Evolutionary conservation across 768 basidiomycete genomes (phyloP), one percentile per base, ranked within the genome.

Genomic region (Megacollybia marginata): DNA sequence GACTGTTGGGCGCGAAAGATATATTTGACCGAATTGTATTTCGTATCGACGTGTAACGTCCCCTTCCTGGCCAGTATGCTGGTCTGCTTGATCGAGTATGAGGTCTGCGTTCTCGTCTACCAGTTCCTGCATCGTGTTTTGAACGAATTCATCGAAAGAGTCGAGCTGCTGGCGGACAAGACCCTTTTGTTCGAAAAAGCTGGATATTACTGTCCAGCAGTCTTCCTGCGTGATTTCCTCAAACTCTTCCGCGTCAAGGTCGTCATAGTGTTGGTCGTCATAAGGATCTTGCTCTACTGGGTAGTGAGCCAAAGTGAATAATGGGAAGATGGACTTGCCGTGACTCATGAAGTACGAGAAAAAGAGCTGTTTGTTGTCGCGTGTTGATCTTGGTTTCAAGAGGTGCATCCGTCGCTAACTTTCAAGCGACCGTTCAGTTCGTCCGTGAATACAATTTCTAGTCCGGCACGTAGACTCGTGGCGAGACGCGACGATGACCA

Each of bases 81-180:
- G 96, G 65, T 91, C 87, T 47, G 88, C 88, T 68, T 98, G 96
- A 69, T 98, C 95, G 44, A 99, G 74, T 55, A 95, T 93, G 61
- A 99, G 81, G 59, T 92, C 91, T n/a, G 85, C 71, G 55, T 91
- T 91, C 70, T 99, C 96, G 64, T 97, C 96, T 18, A 99, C 94
- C 20, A 99, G 77, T 65, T 98, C 96, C 68, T 98, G 95, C 93
- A 99, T 96, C 12, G 93, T 97, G 59, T 97, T 97, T 63, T 97
- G 92, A 33, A 99, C 91, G 61, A 98, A 99, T 69, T 98, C 95
- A 64, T 99, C 93, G 68, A 95, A 99, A 10, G 91, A 94, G 70
- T 95, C 93, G 48, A 98, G 82, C 65, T 99, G 96, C 64, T 99
- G 96, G 44, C 92, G 82, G 48, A 98, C 96, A 53, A 99, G 85